Evolutionary conservation across 768 basidiomycete species (phyloP).

Genomic region (Pulveroboletus frians): DNA sequence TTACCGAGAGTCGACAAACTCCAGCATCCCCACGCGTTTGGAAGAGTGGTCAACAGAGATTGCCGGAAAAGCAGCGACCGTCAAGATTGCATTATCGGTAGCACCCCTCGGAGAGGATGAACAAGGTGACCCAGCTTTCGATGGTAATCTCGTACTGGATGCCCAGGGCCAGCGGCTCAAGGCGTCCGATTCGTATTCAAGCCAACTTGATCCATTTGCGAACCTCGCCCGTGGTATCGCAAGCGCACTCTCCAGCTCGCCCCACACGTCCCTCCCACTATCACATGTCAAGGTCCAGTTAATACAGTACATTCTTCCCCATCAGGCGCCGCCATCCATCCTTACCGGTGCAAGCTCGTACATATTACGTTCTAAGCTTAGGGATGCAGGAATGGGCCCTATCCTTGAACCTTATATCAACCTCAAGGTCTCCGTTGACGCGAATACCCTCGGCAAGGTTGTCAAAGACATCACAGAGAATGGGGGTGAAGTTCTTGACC

Average conservation of each 20-base stretch:
- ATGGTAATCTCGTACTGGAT: constrained; percentile 69
- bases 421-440: constrained; percentile 62
- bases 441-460: constrained; percentile 67
- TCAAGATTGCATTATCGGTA: constrained; percentile 52
- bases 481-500: constrained; percentile 71
- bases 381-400: constrained; percentile 61
- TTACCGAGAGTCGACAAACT: constrained; percentile 59
- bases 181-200: constrained; percentile 44
- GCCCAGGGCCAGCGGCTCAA: constrained; percentile 46
- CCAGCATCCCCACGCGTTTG: constrained; percentile 25
- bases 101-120: constrained; percentile 52
- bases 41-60: constrained; percentile 60
- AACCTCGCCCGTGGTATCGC: constrained; percentile 65
- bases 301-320: constrained; percentile 38
- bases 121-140: constrained; percentile 64
- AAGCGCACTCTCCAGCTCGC: constrained; percentile 70
- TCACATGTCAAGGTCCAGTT: constrained; percentile 61
- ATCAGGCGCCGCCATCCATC: constrained; percentile 42
- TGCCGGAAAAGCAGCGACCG: constrained; percentile 48
- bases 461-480: constrained; percentile 83
- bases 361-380: constrained; percentile 58
- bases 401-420: constrained; percentile 75
- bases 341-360: constrained; percentile 61
- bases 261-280: constrained; percentile 68
- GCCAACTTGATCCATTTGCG: constrained; percentile 40